Evolutionary conservation across 345 rosid species (phyloP), one percentile per base, ranked within the genome.

Genomic region (Populus deltoides): DNA sequence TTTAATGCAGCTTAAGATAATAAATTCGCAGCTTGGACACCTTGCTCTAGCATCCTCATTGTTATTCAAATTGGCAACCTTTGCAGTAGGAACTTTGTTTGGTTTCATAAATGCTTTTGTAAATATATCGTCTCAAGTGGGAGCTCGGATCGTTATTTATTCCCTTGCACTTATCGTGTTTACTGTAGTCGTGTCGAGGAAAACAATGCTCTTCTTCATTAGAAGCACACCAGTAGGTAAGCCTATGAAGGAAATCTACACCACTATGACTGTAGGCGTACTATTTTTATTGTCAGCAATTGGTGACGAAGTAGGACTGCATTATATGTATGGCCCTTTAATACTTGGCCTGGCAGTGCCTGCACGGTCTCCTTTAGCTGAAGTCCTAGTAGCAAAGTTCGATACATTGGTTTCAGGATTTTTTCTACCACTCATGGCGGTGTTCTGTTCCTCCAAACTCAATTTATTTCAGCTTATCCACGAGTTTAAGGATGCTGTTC

Each of bases 11-110:
- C 80, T 76, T 25, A 86, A 81, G 83, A 84, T 84, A 51, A 78
- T 75, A 12, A 87, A 87, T 68, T 71, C 90, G 0, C 78, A 75
- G 66, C 24, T 87, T 9, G 90, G 90, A 16, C 82, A 73, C 65
- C 51, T 87, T 7, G 86, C 86, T 16, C 43, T 87, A 63, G 83
- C 90, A 24, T 20, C 86, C 4, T 71, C 87, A 8, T 70, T 86
- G 81, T 11, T 84, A 1, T 7, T 59, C 22, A 83, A 86, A 7
- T 18, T 80, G 35, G 2, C 22, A 18, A 75, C 65, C 31, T 47
- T 78, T 5, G 5, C 78, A 0, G 0, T n/a, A 3, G 2, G 70
- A 18, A 73, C 41, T 35, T 5, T 33, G 1, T 1, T 12, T 2
- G 2, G 8, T 27, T 57, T 10, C 36, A 0, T 0, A 2, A 2